phyloP scores from a whole-genome alignment of 139 green algal genomes.

The Desmodesmus armatus region DNA sequence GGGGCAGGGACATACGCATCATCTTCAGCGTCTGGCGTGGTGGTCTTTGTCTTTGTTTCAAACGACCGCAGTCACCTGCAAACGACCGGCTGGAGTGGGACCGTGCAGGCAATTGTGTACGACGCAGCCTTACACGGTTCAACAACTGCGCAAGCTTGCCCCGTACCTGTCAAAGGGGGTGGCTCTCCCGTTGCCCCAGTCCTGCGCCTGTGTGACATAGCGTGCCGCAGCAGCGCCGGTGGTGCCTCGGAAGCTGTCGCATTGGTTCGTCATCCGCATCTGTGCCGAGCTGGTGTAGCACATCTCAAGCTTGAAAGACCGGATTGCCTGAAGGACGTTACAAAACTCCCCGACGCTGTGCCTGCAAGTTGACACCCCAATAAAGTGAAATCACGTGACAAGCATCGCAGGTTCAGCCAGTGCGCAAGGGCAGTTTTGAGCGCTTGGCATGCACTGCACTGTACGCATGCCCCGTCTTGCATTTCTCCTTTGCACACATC shows the following conservation, averaged over 20 bases:
- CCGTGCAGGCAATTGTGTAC: no score
- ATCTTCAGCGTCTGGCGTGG: no score
- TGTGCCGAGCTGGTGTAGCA: neutral
- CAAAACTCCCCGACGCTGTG: neutral
- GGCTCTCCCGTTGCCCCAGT: neutral
- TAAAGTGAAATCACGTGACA: no score
- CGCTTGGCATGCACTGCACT: no score
- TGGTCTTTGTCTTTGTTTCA: no score
- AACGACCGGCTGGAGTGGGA: no score
- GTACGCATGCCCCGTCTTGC: no score
- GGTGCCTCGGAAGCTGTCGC: neutral
- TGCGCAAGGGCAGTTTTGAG: no score
- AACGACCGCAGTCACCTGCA: no score
- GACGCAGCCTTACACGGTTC: no score
- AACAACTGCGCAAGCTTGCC: neutral
- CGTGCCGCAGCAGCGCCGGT: constrained; percentile 2
- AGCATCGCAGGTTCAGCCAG: no score
- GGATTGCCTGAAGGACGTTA: neutral
- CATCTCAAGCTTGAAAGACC: constrained; percentile 1
- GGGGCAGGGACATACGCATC: neutral
- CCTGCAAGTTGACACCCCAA: neutral
- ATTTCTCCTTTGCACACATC: no score
- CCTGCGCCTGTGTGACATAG: neutral
- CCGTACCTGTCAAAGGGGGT: neutral
- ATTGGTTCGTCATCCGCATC: neutral